Conservation (phyloP, 2,329 filamentous ascomycete genomes). For the Zasmidium citrigriseum region DNA sequence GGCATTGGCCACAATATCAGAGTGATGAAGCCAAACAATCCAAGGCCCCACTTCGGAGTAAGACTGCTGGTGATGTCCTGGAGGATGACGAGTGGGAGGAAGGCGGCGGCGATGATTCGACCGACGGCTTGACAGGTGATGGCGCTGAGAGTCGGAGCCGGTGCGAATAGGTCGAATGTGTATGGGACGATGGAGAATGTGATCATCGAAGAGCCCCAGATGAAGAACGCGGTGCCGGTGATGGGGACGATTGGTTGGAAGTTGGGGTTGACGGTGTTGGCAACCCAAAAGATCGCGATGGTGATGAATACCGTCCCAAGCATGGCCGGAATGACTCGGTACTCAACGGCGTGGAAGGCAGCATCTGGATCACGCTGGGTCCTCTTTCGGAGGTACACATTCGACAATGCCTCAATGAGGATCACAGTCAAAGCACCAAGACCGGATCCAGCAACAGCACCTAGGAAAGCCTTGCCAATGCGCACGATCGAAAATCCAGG, state of each 20-base stretch:
- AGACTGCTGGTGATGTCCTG: conserved; percentile 27
- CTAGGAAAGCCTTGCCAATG: conserved; percentile 36
- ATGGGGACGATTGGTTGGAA: conserved; percentile 33
- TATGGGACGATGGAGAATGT: conserved; percentile 38
- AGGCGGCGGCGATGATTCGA: conserved; percentile 32
- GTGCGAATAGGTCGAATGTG: conserved; percentile 41
- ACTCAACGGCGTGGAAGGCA: conserved; percentile 25
- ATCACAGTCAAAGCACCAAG: conserved; percentile 31
- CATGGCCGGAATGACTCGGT: conserved; percentile 38
- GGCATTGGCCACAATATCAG: conserved; percentile 16
- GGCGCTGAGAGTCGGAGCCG: conserved; percentile 37
- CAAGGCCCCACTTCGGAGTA: conserved; percentile 31
- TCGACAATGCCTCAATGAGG: conserved; percentile 28
- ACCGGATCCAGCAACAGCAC: conserved; percentile 32
- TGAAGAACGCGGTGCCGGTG: conserved; percentile 35
- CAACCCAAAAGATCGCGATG: conserved; percentile 39
- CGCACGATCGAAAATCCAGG: conserved; percentile 34
- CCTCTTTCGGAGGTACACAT: conserved; percentile 7
- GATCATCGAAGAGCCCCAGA: conserved; percentile 36
- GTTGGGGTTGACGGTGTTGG: conserved; percentile 34
- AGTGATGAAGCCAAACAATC: conserved; percentile 33
- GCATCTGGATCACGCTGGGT: background rate
- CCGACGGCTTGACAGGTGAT: conserved; percentile 36
- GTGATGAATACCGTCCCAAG: conserved; percentile 35
- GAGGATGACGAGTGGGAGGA: conserved; percentile 37